Evolutionary conservation across 2,329 filamentous ascomycete species (phyloP), one percentile per base, ranked within the genome.

Genomic region (Phyllosticta paracitricarpa): DNA sequence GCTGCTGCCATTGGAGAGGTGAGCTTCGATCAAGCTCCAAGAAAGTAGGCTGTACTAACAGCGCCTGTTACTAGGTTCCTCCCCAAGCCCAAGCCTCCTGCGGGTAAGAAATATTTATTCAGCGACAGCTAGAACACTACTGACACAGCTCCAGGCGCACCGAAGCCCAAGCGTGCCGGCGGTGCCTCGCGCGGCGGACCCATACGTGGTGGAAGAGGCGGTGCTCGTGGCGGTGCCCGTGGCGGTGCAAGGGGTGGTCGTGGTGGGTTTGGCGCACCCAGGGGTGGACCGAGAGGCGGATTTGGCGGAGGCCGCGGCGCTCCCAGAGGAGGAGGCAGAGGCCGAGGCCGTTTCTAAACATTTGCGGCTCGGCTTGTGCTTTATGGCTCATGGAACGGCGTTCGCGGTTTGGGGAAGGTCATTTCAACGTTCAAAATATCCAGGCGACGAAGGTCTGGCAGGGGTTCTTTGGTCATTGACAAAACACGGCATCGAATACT

Each of bases 1-100:
- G 82, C 85, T 97, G 58, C 82, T 99, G 64, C 93, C 94, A 54
- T 80, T 97, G 69, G 94, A 99, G 77, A 91, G 89, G 82, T 84
- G 75, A 58, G 67, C 14, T 57, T 55, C 19, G 56, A 62, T 22
- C 28, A 6, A 14, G 19, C 56, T 48, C 56, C 19, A 24, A 52
- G 30, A 35, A 63, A 54, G 17, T 57, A 22, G 19, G 22, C 4
- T 22, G 12, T 19, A 6, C 48, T 28, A 48, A 40, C 19, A 30
- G 24, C 22, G 19, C 19, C 19, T 12, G 14, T 53, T 28, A 58
- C 59, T 61, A 84, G 82, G 69, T 99, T 99, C 83, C 81, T 97
- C 63, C 94, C 94, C 66, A 96, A 92, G 82, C 93, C 93, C 61
- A 97, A 97, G 81, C 79, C 82, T 57, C 78, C 79, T 63, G 81